Conservation (phyloP, 1,284 basidiomycete genomes). For the Apiotrichum laibachii region DNA sequence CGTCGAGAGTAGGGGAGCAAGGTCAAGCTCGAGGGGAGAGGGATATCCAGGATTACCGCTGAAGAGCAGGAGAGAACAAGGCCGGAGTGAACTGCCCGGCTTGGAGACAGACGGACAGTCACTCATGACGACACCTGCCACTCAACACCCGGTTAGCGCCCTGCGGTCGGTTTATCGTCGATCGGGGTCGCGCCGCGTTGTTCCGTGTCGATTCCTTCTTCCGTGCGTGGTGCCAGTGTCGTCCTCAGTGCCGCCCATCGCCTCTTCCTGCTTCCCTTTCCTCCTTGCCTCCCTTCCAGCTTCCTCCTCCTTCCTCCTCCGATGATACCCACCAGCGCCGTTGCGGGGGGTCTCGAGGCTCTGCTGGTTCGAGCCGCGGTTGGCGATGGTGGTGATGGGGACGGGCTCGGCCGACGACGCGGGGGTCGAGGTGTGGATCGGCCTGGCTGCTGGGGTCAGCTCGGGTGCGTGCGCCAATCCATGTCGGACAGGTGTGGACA, state of each 20-base stretch:
- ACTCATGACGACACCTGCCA: not conserved
- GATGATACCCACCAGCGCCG: slow-evolving; percentile 67
- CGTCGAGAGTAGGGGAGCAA: no score
- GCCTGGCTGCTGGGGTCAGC: slow-evolving; percentile 26
- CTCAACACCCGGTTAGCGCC: not conserved
- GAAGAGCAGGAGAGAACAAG: no score
- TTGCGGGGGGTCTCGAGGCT: slow-evolving; percentile 85
- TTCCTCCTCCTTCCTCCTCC: no score
- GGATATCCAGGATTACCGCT: no score
- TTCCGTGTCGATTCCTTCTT: no score
- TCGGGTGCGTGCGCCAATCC: not conserved
- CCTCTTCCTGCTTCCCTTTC: not conserved
- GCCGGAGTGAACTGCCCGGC: no score
- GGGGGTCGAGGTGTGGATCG: slow-evolving; percentile 34
- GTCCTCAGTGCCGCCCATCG: not conserved
- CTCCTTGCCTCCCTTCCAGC: not conserved
- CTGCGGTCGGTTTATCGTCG: no score
- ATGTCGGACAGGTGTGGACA: not conserved
- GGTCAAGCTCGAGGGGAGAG: no score
- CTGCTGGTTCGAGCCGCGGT: slow-evolving; percentile 74
- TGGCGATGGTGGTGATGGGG: slow-evolving; percentile 57
- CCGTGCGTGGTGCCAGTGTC: no score
- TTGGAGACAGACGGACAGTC: not conserved
- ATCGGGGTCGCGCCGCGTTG: no score
- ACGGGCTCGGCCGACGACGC: slow-evolving; percentile 41